Conservation (phyloP, 495 filamentous ascomycete species). For the Tuber umbilicatum region DNA sequence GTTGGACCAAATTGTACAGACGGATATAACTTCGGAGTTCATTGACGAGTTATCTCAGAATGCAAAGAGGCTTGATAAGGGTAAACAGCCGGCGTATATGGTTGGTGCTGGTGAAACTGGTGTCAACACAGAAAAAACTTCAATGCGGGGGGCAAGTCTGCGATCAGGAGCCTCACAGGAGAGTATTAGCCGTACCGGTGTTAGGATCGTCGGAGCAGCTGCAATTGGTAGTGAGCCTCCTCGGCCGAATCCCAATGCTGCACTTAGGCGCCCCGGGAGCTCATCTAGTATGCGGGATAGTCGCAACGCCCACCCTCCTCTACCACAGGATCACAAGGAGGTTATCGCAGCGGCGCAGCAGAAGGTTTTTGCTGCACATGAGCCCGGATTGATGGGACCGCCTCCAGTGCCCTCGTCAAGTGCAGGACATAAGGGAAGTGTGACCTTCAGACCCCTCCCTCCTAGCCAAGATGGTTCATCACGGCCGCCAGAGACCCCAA, state of each 20-base stretch:
- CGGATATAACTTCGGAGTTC: slow-evolving; percentile 62
- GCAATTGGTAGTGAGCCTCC: slow-evolving; percentile 6
- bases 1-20: slow-evolving; percentile 66
- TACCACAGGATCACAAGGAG: slow-evolving; percentile 76
- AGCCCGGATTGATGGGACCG: slow-evolving; percentile 64
- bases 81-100: slow-evolving; percentile 28
- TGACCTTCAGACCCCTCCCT: slow-evolving; percentile 60
- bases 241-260: slow-evolving; percentile 8
- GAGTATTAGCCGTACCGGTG: slow-evolving; percentile 29
- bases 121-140: slow-evolving; percentile 21
- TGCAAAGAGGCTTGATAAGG: slow-evolving; percentile 27
- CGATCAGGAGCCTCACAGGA: slow-evolving; percentile 36
- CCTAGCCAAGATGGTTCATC: slow-evolving; percentile 45
- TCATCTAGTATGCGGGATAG: slow-evolving; percentile 55
- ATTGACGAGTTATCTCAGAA: slow-evolving; percentile 52
- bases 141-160: slow-evolving; percentile 40
- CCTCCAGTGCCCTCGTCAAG: slow-evolving; percentile 77
- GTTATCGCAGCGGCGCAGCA: slow-evolving; percentile 68
- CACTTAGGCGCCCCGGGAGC: slow-evolving; percentile 59
- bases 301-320: slow-evolving; percentile 57
- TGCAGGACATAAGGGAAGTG: slow-evolving; percentile 47
- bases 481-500: slow-evolving; percentile 39
- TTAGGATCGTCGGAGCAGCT: not conserved
- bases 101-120: slow-evolving; percentile 22
- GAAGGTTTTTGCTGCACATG: slow-evolving; percentile 44